Evolutionary conservation across 2,329 filamentous ascomycete species (phyloP), one percentile per base, ranked within the genome.

Genomic region (Clonostachys rosea): DNA sequence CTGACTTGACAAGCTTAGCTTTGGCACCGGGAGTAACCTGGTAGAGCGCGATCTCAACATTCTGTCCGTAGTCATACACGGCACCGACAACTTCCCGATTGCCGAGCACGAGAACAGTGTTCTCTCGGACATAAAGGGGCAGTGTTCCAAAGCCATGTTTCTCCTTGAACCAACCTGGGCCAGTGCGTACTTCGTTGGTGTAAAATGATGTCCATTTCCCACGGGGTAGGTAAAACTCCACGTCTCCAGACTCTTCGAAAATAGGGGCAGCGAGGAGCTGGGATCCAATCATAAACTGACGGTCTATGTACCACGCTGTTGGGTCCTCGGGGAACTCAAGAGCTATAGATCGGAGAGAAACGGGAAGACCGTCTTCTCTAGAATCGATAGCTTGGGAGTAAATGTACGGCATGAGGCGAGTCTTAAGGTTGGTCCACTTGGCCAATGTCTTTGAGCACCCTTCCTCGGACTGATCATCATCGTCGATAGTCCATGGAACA

Each of bases 401-500:
- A 16, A 78, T 59, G 50, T 79, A 77, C 5, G 75, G 75, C 74
- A 78, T 76, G 47, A 79, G 61, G 5, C 74, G 63, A 11, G 67
- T 70, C 65, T 79, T 78, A 39, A 77, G 66, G 62, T 65, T 62
- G 6, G 72, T 71, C 71, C 72, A 78, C 52, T 61, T 64, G 11
- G 72, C 64, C 17, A 77, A 62, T 1, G 70, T 74, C 40, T 56
- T 74, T 55, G 61, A 86, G 66, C 56, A 87, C 7, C 73, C 65
- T 62, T 79, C 58, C 47, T 78, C 71, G 47, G 74, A 64, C 54
- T 71, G 58, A 65, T 83, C 83, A 43, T 86, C 82, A 49, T 78
- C 65, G 55, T 87, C 86, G 50, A 88, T 81, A 40, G 80, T 76
- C 86, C 86, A 89, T 3, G 86, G 86, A n/a, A 89, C 84, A 16